Evolutionary conservation across 108 stramenopile genomes (phyloP), one percentile per base, ranked within the genome.

Genomic region (Nitzschia inconspicua): DNA sequence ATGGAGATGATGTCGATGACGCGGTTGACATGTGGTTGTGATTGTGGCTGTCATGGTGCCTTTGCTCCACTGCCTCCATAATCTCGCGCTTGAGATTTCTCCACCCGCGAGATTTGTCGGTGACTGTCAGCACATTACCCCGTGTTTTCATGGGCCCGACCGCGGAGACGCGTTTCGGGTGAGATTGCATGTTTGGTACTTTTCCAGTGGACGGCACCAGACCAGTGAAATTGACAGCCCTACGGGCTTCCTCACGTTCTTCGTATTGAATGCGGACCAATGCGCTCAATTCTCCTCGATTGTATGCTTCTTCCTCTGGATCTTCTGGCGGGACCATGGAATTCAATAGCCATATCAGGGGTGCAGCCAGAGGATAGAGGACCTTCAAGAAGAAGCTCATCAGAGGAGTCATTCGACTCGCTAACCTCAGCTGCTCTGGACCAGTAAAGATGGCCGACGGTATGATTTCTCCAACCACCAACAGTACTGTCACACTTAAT

Each of bases 401-500:
- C 19, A 95, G 40, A 29, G 82, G 82, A 14, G 79, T 60, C 65
- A 96, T 60, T 34, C 60, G 52, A 18, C 82, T 68, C 4, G 84
- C 95, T 27, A 92, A 70, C 11, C 63, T 34, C 27, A 96, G 63
- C 59, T 94, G 91, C 42, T 85, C 66, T 0, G 90, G 91, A 4
- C 95, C 95, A 22, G 82, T 93, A 54, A 92, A 91, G 43, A 93
- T 63, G 1, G 81, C 88, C 0, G 72, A 75, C 0, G 89, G 89
- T 2, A 88, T 28, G 31, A 85, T 79, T 64, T 94, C 88, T 1
- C 91, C 93, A 75, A 93, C 92, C 41, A 97, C 51, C 34, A 97
- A 56, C 0, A 96, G 72, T 13, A 90, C 36, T 14, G 85, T 85
- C 10, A 91, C 89, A 30, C 91, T 93, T 20, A 95, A 70, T 10